phyloP scores from a whole-genome alignment of 1,284 basidiomycete genomes.

The Malassezia vespertilionis region DNA sequence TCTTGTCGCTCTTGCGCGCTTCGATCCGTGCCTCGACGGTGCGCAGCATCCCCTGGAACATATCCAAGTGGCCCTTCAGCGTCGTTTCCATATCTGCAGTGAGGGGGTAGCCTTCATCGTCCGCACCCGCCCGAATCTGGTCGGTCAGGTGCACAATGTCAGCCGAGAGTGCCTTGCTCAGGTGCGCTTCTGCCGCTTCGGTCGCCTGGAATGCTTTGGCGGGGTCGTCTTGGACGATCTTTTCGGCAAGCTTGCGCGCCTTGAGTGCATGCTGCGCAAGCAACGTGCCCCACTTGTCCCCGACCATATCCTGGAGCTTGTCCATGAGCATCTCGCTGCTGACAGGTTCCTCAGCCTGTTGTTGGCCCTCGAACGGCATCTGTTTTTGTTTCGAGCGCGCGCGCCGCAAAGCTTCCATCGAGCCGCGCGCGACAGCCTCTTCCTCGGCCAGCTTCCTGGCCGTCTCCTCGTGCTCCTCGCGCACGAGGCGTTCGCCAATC shows the following conservation, averaged over 20 bases:
- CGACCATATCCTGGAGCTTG: constrained; percentile 12
- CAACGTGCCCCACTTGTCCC: constrained; percentile 8
- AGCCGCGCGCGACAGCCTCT: background rate
- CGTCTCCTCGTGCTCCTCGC: constrained; percentile 11
- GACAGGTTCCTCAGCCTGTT: constrained; percentile 16
- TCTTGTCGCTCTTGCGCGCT: background rate
- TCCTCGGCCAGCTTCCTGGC: constrained; percentile 6
- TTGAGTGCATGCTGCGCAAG: constrained; percentile 19
- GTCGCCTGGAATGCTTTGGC: constrained; percentile 18
- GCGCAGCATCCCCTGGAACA: constrained; percentile 5
- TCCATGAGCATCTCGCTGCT: constrained; percentile 21
- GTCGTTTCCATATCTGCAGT: constrained; percentile 4
- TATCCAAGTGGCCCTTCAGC: background rate
- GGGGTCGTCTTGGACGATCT: constrained; percentile 22
- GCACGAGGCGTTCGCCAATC: background rate
- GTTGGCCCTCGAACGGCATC: constrained; percentile 17
- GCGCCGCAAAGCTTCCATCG: constrained; percentile 1
- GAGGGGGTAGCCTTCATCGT: constrained; percentile 11
- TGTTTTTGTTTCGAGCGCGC: constrained; percentile 18
- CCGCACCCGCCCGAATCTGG: constrained; percentile 8
- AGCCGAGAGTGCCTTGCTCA: background rate
- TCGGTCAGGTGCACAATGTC: constrained; percentile 7
- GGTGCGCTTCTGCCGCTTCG: background rate
- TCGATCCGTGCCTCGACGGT: constrained; percentile 10
- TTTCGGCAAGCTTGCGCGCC: constrained; percentile 26